Evolutionary conservation across 768 basidiomycete genomes (phyloP).

Genomic region (Lentinula lateritia): DNA sequence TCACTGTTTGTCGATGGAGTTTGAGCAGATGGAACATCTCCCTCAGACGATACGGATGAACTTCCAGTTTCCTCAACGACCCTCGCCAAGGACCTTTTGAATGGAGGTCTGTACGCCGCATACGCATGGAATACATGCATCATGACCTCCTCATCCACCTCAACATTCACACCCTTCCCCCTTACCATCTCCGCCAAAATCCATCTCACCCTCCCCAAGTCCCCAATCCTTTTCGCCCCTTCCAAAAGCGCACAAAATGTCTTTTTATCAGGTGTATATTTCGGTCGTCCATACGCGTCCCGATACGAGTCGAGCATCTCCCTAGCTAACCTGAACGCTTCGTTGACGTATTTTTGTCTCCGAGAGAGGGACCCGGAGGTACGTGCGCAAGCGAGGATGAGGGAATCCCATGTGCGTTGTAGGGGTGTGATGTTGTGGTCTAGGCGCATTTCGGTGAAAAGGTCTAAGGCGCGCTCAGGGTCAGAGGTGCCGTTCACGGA

Average conservation of each 20-base stretch:
- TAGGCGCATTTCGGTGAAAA: slow-evolving; percentile 89
- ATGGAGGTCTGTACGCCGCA: slow-evolving; percentile 70
- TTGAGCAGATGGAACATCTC: no score
- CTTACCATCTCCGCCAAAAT: slow-evolving; percentile 80
- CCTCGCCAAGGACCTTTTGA: slow-evolving; percentile 46
- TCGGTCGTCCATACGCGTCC: slow-evolving; percentile 52
- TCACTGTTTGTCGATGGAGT: slow-evolving; percentile 28
- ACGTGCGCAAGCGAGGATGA: slow-evolving; percentile 76
- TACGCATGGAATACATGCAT: slow-evolving; percentile 85
- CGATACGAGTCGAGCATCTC: slow-evolving; percentile 82
- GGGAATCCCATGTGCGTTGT: slow-evolving; percentile 67
- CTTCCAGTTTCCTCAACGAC: slow-evolving; percentile 24
- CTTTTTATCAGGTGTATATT: slow-evolving; percentile 53
- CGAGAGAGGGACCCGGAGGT: slow-evolving; percentile 32
- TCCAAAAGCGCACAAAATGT: slow-evolving; percentile 86
- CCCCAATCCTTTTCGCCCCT: slow-evolving; percentile 83
- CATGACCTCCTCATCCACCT: slow-evolving; percentile 66
- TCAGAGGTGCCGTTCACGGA: slow-evolving; percentile 50
- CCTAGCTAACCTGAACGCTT: slow-evolving; percentile 78
- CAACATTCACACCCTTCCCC: slow-evolving; percentile 19
- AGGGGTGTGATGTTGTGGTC: slow-evolving; percentile 63
- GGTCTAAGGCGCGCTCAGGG: slow-evolving; percentile 87
- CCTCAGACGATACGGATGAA: no score
- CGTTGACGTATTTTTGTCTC: slow-evolving; percentile 57
- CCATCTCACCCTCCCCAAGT: slow-evolving; percentile 81